Evolutionary conservation across 2,329 filamentous ascomycete genomes (phyloP), one percentile per base, ranked within the genome.

Genomic region (Cordyceps farinosa): DNA sequence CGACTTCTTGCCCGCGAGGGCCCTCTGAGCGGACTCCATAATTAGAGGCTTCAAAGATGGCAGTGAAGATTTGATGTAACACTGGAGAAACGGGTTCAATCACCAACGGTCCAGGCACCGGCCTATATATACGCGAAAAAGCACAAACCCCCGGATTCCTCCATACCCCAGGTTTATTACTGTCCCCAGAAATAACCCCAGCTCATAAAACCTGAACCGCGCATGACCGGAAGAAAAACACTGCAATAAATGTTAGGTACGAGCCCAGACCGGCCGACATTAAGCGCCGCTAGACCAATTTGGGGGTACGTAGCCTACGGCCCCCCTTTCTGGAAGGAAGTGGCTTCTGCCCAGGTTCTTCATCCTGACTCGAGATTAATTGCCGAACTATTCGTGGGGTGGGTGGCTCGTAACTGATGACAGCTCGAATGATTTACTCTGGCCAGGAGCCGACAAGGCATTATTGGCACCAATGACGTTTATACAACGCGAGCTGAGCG

Each of bases 1-100:
- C 5, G 62, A 58, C 53, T 59, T 66, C 45, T 67, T 67, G 50
- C 54, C 62, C 2, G 64, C 50, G 10, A 65, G 30, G 27, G 67
- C 50, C 34, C 64, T 55, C 30, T 66, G 66, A 4, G 67, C 62
- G 2, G 66, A 62, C 52, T 69, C 66, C 63, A 67, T 54, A 44
- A 62, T 60, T 32, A 53, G 34, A 10, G 38, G 3, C 32, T 45
- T 11, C 11, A 6, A 13, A 22, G 11, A 48, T 11, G 38, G 13
- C 7, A 15, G 34, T 40, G 48, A 10, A 32, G 17, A 60, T 22
- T 22, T 29, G 10, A 13, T 11, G 58, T 53, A 45, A 48, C 10
- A 52, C 30, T 45, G 3, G 29, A 42, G 57, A n/a, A 38, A 36
- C 48, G 27, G 22, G 36, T n/a, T 27, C 36, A 7, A 44, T 52